Percentiles rank a stretch among this genome's conserved stretches.
Conservation (phyloP, 2,329 filamentous ascomycete species). For the Botryotinia calthae region DNA sequence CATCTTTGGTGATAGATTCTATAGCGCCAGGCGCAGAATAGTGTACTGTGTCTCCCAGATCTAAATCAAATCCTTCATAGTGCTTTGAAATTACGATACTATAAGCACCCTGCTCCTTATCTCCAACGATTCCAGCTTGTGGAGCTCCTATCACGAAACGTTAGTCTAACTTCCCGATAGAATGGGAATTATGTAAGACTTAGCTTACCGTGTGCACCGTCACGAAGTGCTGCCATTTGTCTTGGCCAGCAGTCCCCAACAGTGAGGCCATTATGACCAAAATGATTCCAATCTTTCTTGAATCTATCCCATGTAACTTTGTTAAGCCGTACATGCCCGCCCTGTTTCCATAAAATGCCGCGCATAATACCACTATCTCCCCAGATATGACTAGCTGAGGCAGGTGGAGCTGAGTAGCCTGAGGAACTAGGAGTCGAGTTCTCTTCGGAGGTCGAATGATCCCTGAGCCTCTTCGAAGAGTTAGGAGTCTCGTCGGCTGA, state of each 20-base stretch:
- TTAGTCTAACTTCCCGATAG: not conserved
- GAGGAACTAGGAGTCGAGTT: not conserved
- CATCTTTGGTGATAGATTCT: not conserved
- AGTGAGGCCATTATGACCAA: not conserved
- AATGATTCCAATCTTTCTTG: not conserved
- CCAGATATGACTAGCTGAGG: not conserved
- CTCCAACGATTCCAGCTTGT: slow-evolving; percentile 1
- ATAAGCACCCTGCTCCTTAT: not conserved
- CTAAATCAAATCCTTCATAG: not conserved
- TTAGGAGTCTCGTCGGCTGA: not conserved
- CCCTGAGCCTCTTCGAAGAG: not conserved
- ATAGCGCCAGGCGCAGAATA: not conserved
- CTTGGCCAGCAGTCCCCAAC: not conserved
- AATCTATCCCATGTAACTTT: not conserved
- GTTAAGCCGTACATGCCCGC: not conserved
- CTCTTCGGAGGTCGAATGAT: not conserved
- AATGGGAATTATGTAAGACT: too few relatives aligned
- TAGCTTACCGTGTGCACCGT: not conserved
- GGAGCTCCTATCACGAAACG: not conserved
- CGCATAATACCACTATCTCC: slow-evolving; percentile 1
- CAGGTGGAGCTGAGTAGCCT: too few relatives aligned
- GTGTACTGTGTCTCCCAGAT: not conserved
- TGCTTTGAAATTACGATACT: not conserved
- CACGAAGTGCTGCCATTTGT: not conserved
- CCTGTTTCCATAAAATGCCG: not conserved